phyloP scores from a whole-genome alignment of 306 rosid genomes.

The Aeschynomene evenia region DNA sequence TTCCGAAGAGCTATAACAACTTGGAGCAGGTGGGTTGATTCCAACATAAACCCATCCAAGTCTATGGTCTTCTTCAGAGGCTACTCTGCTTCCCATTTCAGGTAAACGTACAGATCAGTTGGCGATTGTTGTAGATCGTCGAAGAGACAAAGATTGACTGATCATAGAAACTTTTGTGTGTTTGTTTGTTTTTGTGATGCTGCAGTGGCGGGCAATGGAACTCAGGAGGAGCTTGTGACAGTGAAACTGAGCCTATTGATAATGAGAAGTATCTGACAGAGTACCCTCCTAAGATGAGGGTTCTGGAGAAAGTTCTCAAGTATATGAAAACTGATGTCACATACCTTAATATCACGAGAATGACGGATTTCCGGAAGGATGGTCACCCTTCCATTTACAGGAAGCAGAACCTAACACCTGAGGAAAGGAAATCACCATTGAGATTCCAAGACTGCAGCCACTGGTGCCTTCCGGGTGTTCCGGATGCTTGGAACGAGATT shows the following conservation, averaged over 20 bases:
- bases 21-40: constrained; percentile 93
- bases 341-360: constrained; percentile 75
- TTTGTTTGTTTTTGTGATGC: constrained; percentile 24
- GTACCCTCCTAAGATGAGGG: constrained; percentile 71
- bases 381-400: constrained; percentile 95
- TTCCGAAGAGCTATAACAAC: constrained; percentile 90
- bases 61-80: constrained; percentile 82
- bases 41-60: constrained; percentile 64
- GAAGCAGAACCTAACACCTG: constrained; percentile 52
- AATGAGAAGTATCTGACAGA: constrained; percentile 69
- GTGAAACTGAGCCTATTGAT: constrained; percentile 70
- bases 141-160: no score
- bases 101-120: constrained; percentile 47
- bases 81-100: constrained; percentile 91
- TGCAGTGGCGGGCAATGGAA: constrained; percentile 99
- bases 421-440: constrained; percentile 62
- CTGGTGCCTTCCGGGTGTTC: constrained; percentile 99
- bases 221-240: constrained; percentile 84
- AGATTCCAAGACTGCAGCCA: constrained; percentile 93
- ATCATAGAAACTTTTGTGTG: constrained; percentile 7
- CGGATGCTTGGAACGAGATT: constrained; percentile 89
- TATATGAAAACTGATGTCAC: constrained; percentile 78
- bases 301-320: constrained; percentile 67
- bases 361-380: constrained; percentile 92
- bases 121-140: not conserved